Evolutionary conservation across 2,329 filamentous ascomycete species (phyloP).

Genomic region (Fusarium chuoi): DNA sequence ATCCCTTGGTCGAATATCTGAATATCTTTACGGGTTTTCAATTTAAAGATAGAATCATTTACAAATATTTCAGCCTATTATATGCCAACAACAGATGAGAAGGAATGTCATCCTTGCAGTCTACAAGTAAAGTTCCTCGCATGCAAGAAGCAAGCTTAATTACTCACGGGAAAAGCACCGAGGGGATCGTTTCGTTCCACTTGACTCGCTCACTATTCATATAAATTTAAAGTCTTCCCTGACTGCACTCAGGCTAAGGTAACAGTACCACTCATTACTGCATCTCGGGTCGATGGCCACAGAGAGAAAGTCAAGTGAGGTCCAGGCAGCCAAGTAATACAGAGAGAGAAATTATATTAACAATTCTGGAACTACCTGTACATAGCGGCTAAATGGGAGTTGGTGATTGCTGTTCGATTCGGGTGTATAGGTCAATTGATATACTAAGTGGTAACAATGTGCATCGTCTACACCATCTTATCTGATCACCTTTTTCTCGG

Average conservation of each 20-base stretch:
- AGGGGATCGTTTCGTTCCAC: not conserved
- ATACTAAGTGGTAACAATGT: not conserved
- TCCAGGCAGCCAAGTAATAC: not conserved
- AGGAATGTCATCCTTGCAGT: not conserved
- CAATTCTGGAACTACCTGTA: not conserved
- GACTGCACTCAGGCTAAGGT: not conserved
- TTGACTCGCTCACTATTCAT: not conserved
- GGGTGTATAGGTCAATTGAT: not conserved
- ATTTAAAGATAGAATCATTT: no score
- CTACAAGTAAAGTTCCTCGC: not conserved
- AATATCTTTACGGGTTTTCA: no score
- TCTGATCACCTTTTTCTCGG: not conserved
- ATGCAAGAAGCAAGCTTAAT: not conserved
- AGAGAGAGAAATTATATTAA: no score
- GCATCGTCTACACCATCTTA: no score
- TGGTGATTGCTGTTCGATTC: not conserved
- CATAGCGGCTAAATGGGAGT: constrained; percentile 11
- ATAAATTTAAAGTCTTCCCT: not conserved
- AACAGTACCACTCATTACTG: not conserved
- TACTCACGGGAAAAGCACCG: not conserved
- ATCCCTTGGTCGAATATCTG: not conserved
- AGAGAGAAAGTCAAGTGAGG: not conserved
- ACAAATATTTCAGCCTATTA: not conserved
- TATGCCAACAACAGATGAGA: not conserved
- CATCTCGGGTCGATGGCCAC: not conserved